Evolutionary conservation across 78 protist genomes (phyloP).

Genomic region (Planoprotostelium fungivorum): DNA sequence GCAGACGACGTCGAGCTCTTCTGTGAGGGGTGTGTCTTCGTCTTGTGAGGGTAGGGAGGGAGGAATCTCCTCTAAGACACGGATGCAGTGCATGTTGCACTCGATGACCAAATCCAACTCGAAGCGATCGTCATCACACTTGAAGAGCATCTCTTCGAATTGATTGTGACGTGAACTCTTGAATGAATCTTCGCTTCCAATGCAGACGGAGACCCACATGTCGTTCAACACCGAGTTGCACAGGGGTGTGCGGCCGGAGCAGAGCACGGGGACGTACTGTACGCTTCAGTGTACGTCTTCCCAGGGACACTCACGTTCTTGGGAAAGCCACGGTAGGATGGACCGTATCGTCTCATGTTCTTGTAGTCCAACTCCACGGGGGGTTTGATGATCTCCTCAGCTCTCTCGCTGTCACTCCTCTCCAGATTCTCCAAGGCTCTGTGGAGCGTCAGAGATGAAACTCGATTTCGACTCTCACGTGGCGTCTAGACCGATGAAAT

Average conservation of each 20-base stretch:
- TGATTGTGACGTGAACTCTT: constrained; percentile 54
- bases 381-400: background rate
- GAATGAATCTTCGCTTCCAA: constrained; percentile 74
- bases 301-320: background rate
- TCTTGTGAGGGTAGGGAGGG: constrained; percentile 13
- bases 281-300: background rate
- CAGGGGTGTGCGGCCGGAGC: constrained; percentile 51
- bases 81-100: constrained; percentile 47
- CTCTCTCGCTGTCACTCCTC: background rate
- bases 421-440: background rate
- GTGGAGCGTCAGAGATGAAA: background rate
- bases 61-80: constrained; percentile 30
- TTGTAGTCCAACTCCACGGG: constrained; percentile 43
- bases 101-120: constrained; percentile 86
- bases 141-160: constrained; percentile 74
- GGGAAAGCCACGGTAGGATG: constrained; percentile 76
- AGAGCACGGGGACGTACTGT: background rate
- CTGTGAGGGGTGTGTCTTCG: no score
- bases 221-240: constrained; percentile 73
- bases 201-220: constrained; percentile 73
- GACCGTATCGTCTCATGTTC: constrained; percentile 57
- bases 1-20: constrained; percentile 16
- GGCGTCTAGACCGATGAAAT: constrained; percentile 56
- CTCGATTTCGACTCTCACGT: background rate
- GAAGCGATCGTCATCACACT: constrained; percentile 84